Evolutionary conservation across 2,329 filamentous ascomycete genomes (phyloP).

Genomic region (Penicillium oxalicum): DNA sequence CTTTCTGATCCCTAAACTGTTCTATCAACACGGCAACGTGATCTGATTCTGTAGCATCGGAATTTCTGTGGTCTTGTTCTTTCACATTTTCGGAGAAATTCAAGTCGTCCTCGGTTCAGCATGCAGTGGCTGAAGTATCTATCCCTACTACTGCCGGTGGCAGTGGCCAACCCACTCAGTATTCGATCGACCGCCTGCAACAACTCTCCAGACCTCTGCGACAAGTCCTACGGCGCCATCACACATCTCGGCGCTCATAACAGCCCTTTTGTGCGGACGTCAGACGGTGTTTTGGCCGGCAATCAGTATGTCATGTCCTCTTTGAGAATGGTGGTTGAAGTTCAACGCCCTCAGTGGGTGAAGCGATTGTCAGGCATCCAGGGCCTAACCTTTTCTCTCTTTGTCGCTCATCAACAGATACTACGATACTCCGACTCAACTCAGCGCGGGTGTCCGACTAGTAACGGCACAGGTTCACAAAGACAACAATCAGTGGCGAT

Average conservation of each 20-base stretch:
- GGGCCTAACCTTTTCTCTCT: slow-evolving; percentile 1
- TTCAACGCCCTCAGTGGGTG: not conserved
- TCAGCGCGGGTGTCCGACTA: slow-evolving; percentile 65
- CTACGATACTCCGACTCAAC: slow-evolving; percentile 64
- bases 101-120: not conserved
- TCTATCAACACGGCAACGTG: not conserved
- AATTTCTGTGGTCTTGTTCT: too few species aligned
- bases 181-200: slow-evolving; percentile 58
- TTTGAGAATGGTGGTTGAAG: too few species aligned
- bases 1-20: not conserved
- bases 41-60: too few species aligned
- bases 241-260: slow-evolving; percentile 75
- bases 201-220: slow-evolving; percentile 71
- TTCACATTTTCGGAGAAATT: too few species aligned
- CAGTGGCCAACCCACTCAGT: slow-evolving; percentile 23
- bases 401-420: slow-evolving; percentile 22
- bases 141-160: slow-evolving; percentile 27
- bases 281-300: slow-evolving; percentile 58
- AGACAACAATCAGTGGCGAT: slow-evolving; percentile 51
- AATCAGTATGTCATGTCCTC: slow-evolving; percentile 54
- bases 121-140: slow-evolving; percentile 26
- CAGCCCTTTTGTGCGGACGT: slow-evolving; percentile 64
- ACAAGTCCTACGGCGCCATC: slow-evolving; percentile 64
- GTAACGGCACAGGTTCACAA: slow-evolving; percentile 68
- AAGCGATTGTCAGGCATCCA: too few species aligned